Evolutionary conservation across 257 asterid genomes (phyloP).

Genomic region (Solanum stenotomum): DNA sequence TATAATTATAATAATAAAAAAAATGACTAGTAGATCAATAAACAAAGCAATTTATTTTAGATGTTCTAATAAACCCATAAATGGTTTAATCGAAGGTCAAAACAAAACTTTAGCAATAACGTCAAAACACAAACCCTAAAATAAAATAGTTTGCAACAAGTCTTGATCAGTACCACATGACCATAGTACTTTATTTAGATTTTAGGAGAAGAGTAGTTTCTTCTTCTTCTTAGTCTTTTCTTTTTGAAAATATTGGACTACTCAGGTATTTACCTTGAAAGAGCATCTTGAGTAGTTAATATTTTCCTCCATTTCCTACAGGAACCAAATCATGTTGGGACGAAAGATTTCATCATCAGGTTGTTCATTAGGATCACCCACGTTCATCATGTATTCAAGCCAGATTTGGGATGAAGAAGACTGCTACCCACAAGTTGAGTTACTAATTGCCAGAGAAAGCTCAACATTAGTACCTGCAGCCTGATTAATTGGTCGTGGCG

Average conservation of each 20-base stretch:
- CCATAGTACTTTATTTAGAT: not conserved
- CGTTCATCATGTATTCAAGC: not conserved
- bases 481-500: not conserved
- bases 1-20: too few relatives aligned
- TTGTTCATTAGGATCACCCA: not conserved
- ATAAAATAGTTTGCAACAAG: not conserved
- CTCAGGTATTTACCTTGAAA: not conserved
- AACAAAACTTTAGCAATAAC: not conserved
- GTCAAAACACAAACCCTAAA: not conserved
- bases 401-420: not conserved
- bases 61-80: not conserved
- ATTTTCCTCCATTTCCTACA: not conserved
- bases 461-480: not conserved
- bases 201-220: not conserved
- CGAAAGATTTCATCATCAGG: not conserved
- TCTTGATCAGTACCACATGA: not conserved
- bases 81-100: not conserved
- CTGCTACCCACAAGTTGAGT: not conserved
- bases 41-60: not conserved
- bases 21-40: not conserved
- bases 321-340: not conserved
- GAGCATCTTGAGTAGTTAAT: not conserved
- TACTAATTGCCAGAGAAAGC: not conserved
- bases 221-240: not conserved
- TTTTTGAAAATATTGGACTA: not conserved